Conservation (phyloP, 441 rosid genomes). For the Erodium trifolium region DNA sequence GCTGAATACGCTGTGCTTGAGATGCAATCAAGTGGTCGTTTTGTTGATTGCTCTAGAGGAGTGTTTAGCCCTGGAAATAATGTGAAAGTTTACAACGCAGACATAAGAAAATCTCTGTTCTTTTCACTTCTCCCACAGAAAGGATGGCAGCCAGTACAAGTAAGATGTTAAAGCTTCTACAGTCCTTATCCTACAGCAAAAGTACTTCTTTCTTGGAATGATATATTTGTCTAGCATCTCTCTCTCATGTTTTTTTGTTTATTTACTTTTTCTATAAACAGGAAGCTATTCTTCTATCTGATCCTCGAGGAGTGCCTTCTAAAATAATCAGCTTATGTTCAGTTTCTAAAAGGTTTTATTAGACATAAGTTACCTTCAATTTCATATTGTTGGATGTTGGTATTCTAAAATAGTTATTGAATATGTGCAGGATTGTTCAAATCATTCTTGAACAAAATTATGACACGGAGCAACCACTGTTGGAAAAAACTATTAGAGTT, state of each 20-base stretch:
- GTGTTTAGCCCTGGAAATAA: conserved; percentile 57
- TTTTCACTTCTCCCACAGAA: conserved; percentile 77
- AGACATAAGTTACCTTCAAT: background rate
- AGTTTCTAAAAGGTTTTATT: conserved; percentile 73
- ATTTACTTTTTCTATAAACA: conserved; percentile 20
- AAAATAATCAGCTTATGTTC: conserved; percentile 80
- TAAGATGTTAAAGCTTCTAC: conserved; percentile 23
- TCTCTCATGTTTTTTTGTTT: background rate
- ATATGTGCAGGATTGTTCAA: conserved; percentile 71
- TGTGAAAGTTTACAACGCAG: conserved; percentile 69
- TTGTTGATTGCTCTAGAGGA: conserved; percentile 58
- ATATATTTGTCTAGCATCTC: background rate
- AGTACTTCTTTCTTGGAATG: background rate
- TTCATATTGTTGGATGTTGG: conserved; percentile 17
- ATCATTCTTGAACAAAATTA: conserved; percentile 80
- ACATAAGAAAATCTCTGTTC: conserved; percentile 62
- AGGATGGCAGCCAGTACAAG: conserved; percentile 85
- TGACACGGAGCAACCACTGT: conserved; percentile 47
- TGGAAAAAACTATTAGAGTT: conserved; percentile 64
- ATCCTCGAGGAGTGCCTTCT: conserved; percentile 69
- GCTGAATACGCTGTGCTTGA: conserved; percentile 81
- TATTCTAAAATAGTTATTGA: conserved; percentile 20
- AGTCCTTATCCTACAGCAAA: background rate
- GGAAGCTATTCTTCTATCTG: conserved; percentile 89
- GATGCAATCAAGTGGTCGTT: conserved; percentile 61